A percentile compares a stretch with the other conserved stretches of the same genome.
These are phyloP conservation scores for Liriodendron chinense DNA, from an alignment of 164 flowering plant species.

Conservation along the genomic window DNA sequence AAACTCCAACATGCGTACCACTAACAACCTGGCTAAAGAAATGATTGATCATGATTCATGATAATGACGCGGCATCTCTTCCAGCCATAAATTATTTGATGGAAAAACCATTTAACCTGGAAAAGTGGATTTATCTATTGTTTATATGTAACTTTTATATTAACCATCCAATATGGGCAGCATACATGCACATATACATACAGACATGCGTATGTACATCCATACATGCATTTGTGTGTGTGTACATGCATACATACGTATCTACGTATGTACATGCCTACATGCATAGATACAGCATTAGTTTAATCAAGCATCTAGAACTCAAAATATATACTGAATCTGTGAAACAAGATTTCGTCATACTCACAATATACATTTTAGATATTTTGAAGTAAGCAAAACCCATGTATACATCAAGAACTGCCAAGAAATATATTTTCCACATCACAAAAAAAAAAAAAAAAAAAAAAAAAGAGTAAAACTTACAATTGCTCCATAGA, in stretches of 20 bases:
- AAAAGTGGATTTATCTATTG: no score
- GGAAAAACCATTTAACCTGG: no score
- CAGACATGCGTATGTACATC: neutral
- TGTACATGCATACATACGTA: neutral
- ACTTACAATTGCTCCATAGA: constrained; percentile 87
- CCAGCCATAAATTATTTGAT: neutral
- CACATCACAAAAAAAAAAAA: neutral
- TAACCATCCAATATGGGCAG: no score
- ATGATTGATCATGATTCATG: neutral
- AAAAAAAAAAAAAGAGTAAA: neutral
- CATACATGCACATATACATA: neutral
- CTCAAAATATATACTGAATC: neutral
- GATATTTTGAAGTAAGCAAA: neutral
- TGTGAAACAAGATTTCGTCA: no score
- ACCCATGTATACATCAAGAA: neutral
- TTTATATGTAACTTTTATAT: no score
- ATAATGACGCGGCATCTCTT: neutral
- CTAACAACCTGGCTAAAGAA: neutral
- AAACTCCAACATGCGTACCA: neutral
- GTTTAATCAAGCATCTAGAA: neutral
- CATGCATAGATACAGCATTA: neutral
- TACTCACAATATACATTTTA: neutral
- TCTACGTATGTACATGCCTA: neutral
- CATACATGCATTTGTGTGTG: neutral
- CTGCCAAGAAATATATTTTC: neutral